Conservation (phyloP, 352 stramenopile genomes). For the Globisporangium yorkense region DNA sequence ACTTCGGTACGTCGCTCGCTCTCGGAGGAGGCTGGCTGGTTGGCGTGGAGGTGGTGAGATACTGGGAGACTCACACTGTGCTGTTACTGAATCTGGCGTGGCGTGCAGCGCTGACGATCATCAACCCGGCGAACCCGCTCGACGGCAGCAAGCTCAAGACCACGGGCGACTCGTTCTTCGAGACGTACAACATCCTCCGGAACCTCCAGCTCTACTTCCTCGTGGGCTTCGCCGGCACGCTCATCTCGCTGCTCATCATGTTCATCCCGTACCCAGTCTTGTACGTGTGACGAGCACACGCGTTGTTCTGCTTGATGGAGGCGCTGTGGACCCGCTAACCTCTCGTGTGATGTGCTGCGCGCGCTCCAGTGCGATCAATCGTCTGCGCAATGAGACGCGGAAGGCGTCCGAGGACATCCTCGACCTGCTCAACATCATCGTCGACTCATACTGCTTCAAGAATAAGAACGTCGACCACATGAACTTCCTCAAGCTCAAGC, state of each 20-base stretch:
- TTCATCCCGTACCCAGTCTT: constrained; percentile 78
- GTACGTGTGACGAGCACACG: constrained; percentile 23
- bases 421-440: constrained; percentile 74
- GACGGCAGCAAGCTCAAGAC: constrained; percentile 41
- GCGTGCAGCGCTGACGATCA: constrained; percentile 56
- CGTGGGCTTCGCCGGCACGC: constrained; percentile 61
- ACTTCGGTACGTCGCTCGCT: constrained; percentile 45
- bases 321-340: not conserved
- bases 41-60: not conserved
- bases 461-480: constrained; percentile 84
- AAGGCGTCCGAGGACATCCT: constrained; percentile 49
- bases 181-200: constrained; percentile 57
- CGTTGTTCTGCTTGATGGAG: not conserved
- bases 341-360: not conserved
- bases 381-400: constrained; percentile 42
- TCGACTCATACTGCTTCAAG: constrained; percentile 85
- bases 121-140: constrained; percentile 57
- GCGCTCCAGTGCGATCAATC: constrained; percentile 45
- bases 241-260: constrained; percentile 68
- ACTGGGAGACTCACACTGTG: no score
- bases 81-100: not conserved
- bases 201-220: constrained; percentile 76
- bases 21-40: not conserved
- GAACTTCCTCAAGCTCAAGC: constrained; percentile 72
- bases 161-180: constrained; percentile 37